A percentile compares a stretch with the other conserved stretches of the same genome.
These are phyloP conservation scores for Monosporozyma aquatica DNA, from an alignment of 805 yeast genomes.

Conservation along the genomic window DNA sequence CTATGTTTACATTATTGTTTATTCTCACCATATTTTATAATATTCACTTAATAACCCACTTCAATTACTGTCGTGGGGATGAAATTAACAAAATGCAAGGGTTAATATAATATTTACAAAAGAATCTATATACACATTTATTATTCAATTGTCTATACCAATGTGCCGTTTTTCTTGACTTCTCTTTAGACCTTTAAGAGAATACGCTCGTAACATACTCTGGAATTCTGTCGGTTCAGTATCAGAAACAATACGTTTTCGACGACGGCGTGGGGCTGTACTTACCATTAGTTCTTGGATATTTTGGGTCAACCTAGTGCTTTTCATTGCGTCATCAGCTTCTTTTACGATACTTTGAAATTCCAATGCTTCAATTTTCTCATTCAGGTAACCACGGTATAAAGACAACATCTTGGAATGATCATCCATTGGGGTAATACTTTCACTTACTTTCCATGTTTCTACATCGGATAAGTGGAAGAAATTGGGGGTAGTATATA, in stretches of 20 bases:
- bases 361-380: conserved; percentile 19
- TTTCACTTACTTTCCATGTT: conserved; percentile 31
- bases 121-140: background rate
- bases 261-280: background rate
- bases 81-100: no score
- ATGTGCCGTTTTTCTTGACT: conserved; percentile 3
- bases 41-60: no score
- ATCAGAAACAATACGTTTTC: background rate
- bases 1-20: no score
- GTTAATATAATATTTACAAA: background rate
- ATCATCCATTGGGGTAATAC: conserved; percentile 20
- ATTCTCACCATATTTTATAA: no score
- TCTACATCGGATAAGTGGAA: conserved; percentile 23
- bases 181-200: conserved; percentile 14
- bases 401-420: conserved; percentile 9
- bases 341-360: conserved; percentile 15
- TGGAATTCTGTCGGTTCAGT: conserved; percentile 11
- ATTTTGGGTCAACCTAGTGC: conserved; percentile 8
- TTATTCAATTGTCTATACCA: background rate
- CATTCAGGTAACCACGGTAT: conserved; percentile 20
- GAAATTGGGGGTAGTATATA: conserved; percentile 20
- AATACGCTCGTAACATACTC: conserved; percentile 19
- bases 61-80: no score
- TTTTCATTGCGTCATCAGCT: conserved; percentile 5
- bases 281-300: conserved; percentile 7